These are phyloP conservation scores for Entomortierella chlamydospora DNA, from an alignment of 192 early-diverging fungal genomes.

Conservation along the genomic window DNA sequence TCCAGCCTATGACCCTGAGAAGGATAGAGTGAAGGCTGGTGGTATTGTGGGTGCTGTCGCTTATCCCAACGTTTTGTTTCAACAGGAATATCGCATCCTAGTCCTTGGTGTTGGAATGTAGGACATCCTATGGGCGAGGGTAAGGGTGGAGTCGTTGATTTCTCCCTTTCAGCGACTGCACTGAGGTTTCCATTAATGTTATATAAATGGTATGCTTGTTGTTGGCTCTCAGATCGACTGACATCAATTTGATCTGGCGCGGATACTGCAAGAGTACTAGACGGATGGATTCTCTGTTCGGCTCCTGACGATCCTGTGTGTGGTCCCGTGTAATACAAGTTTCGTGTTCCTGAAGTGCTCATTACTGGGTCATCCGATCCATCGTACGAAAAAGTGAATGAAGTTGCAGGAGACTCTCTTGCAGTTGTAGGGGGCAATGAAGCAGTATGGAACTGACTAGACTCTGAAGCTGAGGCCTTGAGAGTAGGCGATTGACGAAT, in stretches of 20 bases:
- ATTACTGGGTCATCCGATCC: not conserved
- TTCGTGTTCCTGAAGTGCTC: not conserved
- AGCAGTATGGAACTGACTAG: not conserved
- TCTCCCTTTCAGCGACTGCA: not conserved
- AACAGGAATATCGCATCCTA: constrained; percentile 15
- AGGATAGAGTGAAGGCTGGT: constrained; percentile 10
- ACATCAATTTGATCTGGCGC: not conserved
- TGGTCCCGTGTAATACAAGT: not conserved
- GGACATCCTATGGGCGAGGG: constrained; percentile 37
- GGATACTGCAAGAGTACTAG: not conserved
- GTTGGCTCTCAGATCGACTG: not conserved
- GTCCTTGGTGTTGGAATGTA: constrained; percentile 28
- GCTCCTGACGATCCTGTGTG: not conserved
- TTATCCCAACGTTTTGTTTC: constrained; percentile 51
- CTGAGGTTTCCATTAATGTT: constrained; percentile 2
- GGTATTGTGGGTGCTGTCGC: constrained; percentile 34
- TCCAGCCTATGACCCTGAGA: constrained; percentile 15
- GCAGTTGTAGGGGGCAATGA: not conserved
- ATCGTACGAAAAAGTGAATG: constrained; percentile 19
- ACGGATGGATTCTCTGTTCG: not conserved
- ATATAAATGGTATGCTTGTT: constrained; percentile 24
- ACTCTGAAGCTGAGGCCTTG: not conserved
- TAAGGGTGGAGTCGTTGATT: constrained; percentile 26
- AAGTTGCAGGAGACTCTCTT: constrained; percentile 36
- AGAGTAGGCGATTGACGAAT: not conserved